Conservation (phyloP, 2,329 filamentous ascomycete genomes). For the Periconia digitata region DNA sequence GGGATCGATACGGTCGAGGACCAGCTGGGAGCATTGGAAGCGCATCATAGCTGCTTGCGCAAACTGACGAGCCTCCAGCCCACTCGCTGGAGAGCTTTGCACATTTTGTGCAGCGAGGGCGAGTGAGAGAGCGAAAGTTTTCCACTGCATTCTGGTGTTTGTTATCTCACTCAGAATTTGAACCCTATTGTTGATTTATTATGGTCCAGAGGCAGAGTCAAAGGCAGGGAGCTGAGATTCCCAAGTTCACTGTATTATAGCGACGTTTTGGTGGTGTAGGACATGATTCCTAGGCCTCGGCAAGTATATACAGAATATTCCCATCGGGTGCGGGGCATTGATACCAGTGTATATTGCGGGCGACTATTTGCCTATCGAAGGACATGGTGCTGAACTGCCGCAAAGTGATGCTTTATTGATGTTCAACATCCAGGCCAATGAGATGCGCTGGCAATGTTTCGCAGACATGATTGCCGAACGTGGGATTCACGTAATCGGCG, state of each 20-base stretch:
- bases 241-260: too few species aligned
- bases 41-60: constrained; percentile 29
- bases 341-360: constrained; percentile 3
- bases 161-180: not conserved
- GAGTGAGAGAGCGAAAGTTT: constrained; percentile 15
- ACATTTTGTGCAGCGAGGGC: constrained; percentile 20
- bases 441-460: not conserved
- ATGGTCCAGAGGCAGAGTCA: not conserved
- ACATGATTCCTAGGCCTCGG: not conserved
- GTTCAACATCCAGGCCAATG: constrained; percentile 8
- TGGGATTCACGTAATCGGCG: not conserved
- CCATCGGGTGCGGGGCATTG: constrained; percentile 6
- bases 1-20: constrained; percentile 24
- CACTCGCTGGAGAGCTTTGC: constrained; percentile 14
- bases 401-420: constrained; percentile 23
- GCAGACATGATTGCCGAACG: constrained; percentile 1
- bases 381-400: constrained; percentile 17
- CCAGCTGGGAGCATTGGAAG: constrained; percentile 23
- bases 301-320: constrained; percentile 11
- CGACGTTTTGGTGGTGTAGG: not conserved
- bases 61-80: constrained; percentile 25
- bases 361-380: constrained; percentile 13
- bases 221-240: not conserved
- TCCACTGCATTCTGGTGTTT: constrained; percentile 21
- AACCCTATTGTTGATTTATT: too few species aligned